These are phyloP conservation scores for Ilex paraguariensis DNA, from an alignment of 305 asterid genomes.

Conservation along the genomic window DNA sequence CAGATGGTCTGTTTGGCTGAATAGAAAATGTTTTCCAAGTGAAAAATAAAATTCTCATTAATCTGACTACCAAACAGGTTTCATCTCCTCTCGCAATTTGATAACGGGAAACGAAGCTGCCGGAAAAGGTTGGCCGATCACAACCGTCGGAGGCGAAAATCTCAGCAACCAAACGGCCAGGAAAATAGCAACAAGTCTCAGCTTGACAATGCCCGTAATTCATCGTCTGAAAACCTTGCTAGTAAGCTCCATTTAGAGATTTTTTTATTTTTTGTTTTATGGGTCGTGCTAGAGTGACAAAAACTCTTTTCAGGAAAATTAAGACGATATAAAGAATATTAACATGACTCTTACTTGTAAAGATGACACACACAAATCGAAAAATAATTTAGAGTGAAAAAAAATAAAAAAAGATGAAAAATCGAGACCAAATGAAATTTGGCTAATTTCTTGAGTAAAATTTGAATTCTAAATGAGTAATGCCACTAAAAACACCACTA, in stretches of 20 bases:
- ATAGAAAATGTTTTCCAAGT: neutral
- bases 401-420: no score
- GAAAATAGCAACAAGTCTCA: conserved; percentile 33
- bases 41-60: neutral
- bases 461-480: no score
- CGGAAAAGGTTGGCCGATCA: conserved; percentile 92
- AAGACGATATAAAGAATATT: no score
- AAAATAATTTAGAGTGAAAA: no score
- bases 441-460: no score
- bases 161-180: conserved; percentile 55
- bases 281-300: neutral
- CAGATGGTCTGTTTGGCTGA: neutral
- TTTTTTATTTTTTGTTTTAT: neutral
- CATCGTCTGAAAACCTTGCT: conserved; percentile 55
- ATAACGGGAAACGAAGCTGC: conserved; percentile 91
- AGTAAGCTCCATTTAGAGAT: conserved; percentile 9
- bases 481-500: no score
- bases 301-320: no score
- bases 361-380: no score
- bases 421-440: no score
- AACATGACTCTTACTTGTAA: no score
- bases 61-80: conserved; percentile 36
- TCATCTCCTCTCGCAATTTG: conserved; percentile 81
- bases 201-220: conserved; percentile 31
- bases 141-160: conserved; percentile 76